Conservation (phyloP, 495 filamentous ascomycete species). For the Daldinia bambusicola region DNA sequence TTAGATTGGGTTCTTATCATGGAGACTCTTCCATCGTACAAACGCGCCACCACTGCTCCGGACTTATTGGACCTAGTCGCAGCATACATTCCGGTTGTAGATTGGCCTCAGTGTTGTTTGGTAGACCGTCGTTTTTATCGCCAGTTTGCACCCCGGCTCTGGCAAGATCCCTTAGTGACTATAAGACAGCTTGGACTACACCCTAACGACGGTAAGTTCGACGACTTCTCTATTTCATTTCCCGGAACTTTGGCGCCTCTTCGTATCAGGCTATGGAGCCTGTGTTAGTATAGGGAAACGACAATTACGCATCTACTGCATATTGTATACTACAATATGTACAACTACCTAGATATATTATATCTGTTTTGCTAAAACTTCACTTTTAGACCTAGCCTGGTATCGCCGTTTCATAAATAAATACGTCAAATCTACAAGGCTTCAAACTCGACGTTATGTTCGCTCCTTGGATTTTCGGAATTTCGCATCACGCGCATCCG, state of each 20-base stretch:
- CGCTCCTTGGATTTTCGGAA: conserved; percentile 52
- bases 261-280: too few relatives aligned
- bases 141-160: conserved; percentile 58
- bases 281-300: too few relatives aligned
- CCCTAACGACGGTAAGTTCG: conserved; percentile 51
- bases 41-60: conserved; percentile 49
- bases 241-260: background rate
- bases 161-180: conserved; percentile 56
- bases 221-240: background rate
- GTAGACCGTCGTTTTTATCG: conserved; percentile 55
- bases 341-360: background rate
- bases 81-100: conserved; percentile 45
- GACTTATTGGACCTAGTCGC: conserved; percentile 60
- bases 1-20: conserved; percentile 20
- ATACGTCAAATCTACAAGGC: conserved; percentile 41
- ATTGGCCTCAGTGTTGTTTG: conserved; percentile 55
- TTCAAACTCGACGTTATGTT: conserved; percentile 47
- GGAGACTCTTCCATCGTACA: conserved; percentile 56
- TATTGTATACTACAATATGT: too few relatives aligned
- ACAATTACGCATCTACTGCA: too few relatives aligned
- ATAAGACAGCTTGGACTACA: conserved; percentile 45
- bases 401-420: conserved; percentile 52
- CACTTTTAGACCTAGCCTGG: conserved; percentile 51
- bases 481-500: conserved; percentile 47
- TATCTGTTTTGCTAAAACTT: background rate